Conservation (phyloP, 2,329 filamentous ascomycete genomes). For the Xylaria multiplex region DNA sequence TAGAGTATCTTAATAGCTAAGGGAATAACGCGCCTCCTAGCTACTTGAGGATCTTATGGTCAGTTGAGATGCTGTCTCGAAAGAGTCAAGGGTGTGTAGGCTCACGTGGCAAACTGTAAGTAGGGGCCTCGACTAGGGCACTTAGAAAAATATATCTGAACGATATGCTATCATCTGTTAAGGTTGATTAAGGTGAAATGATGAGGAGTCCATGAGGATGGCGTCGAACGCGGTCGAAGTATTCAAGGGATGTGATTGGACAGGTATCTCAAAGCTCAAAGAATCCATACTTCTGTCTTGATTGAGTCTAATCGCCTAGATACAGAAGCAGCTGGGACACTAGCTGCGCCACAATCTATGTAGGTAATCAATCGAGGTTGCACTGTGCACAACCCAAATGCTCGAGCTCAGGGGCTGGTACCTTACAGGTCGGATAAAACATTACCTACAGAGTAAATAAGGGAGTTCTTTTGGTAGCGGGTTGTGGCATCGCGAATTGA, state of each 20-base stretch:
- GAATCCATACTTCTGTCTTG: constrained; percentile 12
- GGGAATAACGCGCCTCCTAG: constrained; percentile 7
- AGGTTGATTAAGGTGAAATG: constrained; percentile 2
- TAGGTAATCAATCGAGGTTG: neutral
- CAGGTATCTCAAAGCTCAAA: constrained; percentile 16
- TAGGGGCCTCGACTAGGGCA: neutral
- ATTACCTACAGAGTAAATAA: no score
- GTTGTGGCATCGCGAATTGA: neutral
- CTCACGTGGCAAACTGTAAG: constrained; percentile 9
- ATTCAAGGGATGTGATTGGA: constrained; percentile 24
- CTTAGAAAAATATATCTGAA: neutral
- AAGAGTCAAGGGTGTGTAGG: neutral
- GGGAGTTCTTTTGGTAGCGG: no score
- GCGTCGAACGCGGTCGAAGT: constrained; percentile 8
- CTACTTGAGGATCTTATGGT: neutral
- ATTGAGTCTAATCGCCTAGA: neutral
- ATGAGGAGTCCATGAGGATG: constrained; percentile 10
- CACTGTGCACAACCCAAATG: constrained; percentile 8
- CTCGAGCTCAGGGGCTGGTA: neutral
- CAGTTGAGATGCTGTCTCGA: constrained; percentile 2
- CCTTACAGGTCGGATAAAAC: no score
- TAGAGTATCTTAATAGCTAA: neutral
- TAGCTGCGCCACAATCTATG: constrained; percentile 26
- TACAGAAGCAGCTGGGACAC: neutral
- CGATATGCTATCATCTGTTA: neutral